phyloP scores from a whole-genome alignment of 495 filamentous ascomycete genomes.

The Terfezia boudieri region DNA sequence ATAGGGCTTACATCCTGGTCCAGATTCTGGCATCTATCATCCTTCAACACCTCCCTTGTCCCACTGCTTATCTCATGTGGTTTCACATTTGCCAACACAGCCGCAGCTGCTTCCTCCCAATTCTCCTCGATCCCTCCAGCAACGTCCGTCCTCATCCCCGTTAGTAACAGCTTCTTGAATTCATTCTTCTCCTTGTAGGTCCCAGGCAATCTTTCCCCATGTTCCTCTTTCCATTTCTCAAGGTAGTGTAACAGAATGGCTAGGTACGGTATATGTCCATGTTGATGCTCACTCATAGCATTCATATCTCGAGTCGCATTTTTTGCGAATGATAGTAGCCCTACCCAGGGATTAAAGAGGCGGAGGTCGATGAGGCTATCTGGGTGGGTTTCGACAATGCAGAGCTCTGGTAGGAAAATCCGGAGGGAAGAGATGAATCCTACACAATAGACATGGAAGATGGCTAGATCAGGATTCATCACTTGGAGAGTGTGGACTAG shows the following conservation, averaged over 20 bases:
- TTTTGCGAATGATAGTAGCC: constrained; percentile 41
- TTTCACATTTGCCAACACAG: constrained; percentile 64
- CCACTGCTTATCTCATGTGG: constrained; percentile 40
- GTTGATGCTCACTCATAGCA: constrained; percentile 51
- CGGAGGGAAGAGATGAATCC: constrained; percentile 67
- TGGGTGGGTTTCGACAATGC: constrained; percentile 93
- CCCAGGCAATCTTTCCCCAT: constrained; percentile 43
- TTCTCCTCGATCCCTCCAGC: constrained; percentile 90
- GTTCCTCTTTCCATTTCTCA: constrained; percentile 52
- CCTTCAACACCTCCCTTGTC: constrained; percentile 56
- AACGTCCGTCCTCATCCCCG: constrained; percentile 44
- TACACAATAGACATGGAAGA: constrained; percentile 62
- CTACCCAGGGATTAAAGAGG: constrained; percentile 68
- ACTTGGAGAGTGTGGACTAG: constrained; percentile 6
- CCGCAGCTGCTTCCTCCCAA: constrained; percentile 74
- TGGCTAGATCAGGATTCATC: constrained; percentile 29
- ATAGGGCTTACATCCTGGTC: constrained; percentile 16
- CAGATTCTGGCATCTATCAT: constrained; percentile 32
- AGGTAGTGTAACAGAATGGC: constrained; percentile 70
- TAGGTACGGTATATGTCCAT: constrained; percentile 84
- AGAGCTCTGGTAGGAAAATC: constrained; percentile 28
- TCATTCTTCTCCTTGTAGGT: constrained; percentile 72
- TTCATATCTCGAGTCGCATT: constrained; percentile 45
- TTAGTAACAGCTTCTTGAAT: constrained; percentile 46
- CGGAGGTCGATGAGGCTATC: constrained; percentile 75